These are phyloP conservation scores for Sporobolus alterniflorus DNA, from an alignment of 202 grass and related monocot species.

Conservation along the genomic window DNA sequence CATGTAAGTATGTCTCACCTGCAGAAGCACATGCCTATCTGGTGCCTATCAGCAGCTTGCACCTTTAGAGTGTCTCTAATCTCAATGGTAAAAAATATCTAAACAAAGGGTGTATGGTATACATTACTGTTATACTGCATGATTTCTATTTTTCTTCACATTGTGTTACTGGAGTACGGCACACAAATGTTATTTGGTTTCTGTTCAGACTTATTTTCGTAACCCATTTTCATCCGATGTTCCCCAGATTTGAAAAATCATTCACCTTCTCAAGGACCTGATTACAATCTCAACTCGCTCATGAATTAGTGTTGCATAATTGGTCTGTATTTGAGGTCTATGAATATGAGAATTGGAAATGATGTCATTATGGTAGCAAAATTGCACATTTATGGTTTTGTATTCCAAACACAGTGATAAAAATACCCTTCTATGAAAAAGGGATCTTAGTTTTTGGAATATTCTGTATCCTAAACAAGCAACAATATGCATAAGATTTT, in stretches of 20 bases:
- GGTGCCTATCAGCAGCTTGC: background rate
- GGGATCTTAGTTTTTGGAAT: background rate
- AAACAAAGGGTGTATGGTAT: background rate
- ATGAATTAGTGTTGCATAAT: background rate
- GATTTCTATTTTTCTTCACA: background rate
- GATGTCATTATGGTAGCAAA: background rate
- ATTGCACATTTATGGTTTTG: background rate
- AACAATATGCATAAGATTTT: background rate
- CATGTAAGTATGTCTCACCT: conserved; percentile 49
- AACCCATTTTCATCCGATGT: background rate
- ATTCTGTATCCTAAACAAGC: conserved; percentile 15
- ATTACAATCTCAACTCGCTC: background rate
- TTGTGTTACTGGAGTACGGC: background rate
- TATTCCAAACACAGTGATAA: conserved; percentile 4
- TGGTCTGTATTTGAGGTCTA: conserved; percentile 10
- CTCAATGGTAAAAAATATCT: background rate
- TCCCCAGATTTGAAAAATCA: background rate
- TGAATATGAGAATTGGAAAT: background rate
- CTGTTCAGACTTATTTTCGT: background rate
- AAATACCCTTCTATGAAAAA: background rate
- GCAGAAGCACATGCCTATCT: background rate
- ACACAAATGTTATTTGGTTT: conserved; percentile 15
- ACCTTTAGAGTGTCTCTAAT: conserved; percentile 5
- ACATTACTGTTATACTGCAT: conserved; percentile 1
- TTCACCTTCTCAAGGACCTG: conserved; percentile 2